Evolutionary conservation across 257 asterid genomes (phyloP).

Genomic region (Nicotiana undulata): DNA sequence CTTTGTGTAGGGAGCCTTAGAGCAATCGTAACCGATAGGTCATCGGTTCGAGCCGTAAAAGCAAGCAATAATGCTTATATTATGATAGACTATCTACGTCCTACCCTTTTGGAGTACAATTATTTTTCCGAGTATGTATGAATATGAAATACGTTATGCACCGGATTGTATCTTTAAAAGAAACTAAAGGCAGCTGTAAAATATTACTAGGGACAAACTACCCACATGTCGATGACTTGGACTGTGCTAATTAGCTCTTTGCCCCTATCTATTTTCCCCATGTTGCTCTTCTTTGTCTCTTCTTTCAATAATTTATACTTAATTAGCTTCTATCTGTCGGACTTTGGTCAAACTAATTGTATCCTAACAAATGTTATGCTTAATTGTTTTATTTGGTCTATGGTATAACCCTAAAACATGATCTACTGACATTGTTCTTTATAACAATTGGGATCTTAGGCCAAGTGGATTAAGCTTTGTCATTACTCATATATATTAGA

Average conservation of each 20-base stretch:
- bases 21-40: too few relatives aligned
- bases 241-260: background rate
- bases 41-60: too few relatives aligned
- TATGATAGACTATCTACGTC: too few relatives aligned
- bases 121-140: too few relatives aligned
- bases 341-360: background rate
- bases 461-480: background rate
- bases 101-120: too few relatives aligned
- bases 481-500: background rate
- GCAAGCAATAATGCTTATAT: too few relatives aligned
- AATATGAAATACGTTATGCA: too few relatives aligned
- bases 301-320: background rate
- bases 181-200: background rate
- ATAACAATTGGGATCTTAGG: background rate
- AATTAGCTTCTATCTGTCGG: background rate
- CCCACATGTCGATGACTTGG: background rate
- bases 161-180: too few relatives aligned
- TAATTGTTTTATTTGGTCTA: background rate
- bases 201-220: background rate
- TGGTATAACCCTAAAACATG: background rate
- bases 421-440: background rate
- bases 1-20: too few relatives aligned
- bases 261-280: background rate
- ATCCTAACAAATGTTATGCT: background rate
- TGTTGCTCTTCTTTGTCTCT: background rate